A percentile compares a stretch with the other conserved stretches of the same genome.
These are phyloP conservation scores for Parietichytrium sp. DNA, from an alignment of 108 stramenopile genomes.

Conservation along the genomic window DNA sequence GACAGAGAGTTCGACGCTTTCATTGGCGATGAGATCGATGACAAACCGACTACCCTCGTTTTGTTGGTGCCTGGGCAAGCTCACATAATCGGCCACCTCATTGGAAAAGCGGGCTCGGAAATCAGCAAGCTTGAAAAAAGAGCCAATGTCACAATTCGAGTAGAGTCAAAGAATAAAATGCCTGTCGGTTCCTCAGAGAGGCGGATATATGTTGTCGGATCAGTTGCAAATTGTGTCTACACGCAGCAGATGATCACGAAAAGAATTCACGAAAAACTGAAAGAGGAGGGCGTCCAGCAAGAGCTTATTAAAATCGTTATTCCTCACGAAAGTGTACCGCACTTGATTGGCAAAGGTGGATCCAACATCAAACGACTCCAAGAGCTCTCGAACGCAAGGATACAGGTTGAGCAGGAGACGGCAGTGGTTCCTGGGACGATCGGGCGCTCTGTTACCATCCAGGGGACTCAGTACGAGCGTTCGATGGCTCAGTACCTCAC, in stretches of 20 bases:
- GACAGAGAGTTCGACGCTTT: slow-evolving; percentile 15
- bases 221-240: slow-evolving; percentile 9
- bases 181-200: slow-evolving; percentile 15
- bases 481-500: background rate
- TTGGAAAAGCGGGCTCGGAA: slow-evolving; percentile 16
- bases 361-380: slow-evolving; percentile 31
- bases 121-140: background rate
- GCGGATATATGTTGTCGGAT: background rate
- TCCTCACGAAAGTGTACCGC: slow-evolving; percentile 29
- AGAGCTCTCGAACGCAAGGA: slow-evolving; percentile 9
- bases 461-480: slow-evolving; percentile 35
- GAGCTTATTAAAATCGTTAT: slow-evolving; percentile 34
- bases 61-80: slow-evolving; percentile 17
- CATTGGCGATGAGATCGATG: slow-evolving; percentile 8
- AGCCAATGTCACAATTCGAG: slow-evolving; percentile 25
- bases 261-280: slow-evolving; percentile 7
- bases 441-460: slow-evolving; percentile 20
- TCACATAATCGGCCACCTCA: slow-evolving; percentile 30
- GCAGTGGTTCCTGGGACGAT: slow-evolving; percentile 18
- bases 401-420: slow-evolving; percentile 35
- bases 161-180: slow-evolving; percentile 32
- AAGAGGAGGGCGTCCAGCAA: slow-evolving; percentile 26
- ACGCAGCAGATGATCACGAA: slow-evolving; percentile 8
- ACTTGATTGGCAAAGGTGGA: slow-evolving; percentile 34
- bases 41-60: slow-evolving; percentile 28